Evolutionary conservation across 805 yeast genomes (phyloP).

Genomic region (Scheffersomyces amazonensis): DNA sequence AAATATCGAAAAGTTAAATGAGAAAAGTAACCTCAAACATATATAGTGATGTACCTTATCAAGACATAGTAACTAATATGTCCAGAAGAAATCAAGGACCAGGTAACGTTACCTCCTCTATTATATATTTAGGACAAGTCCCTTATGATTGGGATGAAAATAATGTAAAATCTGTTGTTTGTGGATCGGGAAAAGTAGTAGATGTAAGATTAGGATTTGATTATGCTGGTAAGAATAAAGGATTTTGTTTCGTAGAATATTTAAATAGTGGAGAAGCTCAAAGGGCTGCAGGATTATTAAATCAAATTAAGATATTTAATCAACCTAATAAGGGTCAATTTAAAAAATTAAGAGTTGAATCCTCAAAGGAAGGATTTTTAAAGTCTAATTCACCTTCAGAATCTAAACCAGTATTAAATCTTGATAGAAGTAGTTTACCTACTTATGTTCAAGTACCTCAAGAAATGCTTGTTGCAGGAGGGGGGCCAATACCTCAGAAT

Average conservation of each 20-base stretch:
- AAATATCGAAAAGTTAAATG: too few species aligned
- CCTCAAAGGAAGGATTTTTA: conserved; percentile 57
- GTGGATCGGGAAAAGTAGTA: conserved; percentile 70
- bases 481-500: conserved; percentile 2
- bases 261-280: conserved; percentile 49
- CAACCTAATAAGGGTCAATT: conserved; percentile 27
- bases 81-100: conserved; percentile 2
- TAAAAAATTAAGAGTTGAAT: conserved; percentile 53
- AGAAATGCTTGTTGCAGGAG: conserved; percentile 26
- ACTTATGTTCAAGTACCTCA: conserved; percentile 56
- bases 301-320: conserved; percentile 34
- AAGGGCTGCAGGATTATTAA: conserved; percentile 42
- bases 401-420: conserved; percentile 39
- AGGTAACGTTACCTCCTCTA: conserved; percentile 28
- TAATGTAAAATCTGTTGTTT: conserved; percentile 57
- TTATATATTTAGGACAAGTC: conserved; percentile 57
- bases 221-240: conserved; percentile 57
- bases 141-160: conserved; percentile 74
- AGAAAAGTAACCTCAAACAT: too few species aligned
- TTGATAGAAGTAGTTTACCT: conserved; percentile 50
- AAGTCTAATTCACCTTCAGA: conserved; percentile 32
- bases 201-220: conserved; percentile 65
- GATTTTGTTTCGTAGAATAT: conserved; percentile 67
- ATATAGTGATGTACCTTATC: too few species aligned
- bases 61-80: too few species aligned